Conservation (phyloP, 306 rosid genomes). For the Pyrus betulifolia region DNA sequence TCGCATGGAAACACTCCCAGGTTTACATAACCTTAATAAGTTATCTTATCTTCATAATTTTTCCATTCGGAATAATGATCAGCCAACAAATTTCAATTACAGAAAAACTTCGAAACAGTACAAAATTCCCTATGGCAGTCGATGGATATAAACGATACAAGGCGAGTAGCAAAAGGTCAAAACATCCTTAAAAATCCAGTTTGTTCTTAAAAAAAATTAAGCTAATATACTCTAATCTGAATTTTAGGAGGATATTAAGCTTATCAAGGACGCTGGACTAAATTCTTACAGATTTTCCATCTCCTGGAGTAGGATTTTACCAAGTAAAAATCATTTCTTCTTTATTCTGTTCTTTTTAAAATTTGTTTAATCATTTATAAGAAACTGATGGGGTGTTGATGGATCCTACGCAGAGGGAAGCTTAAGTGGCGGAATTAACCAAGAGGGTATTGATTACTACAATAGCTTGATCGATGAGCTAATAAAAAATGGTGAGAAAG, state of each 20-base stretch:
- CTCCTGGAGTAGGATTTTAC: conserved; percentile 36
- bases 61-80: not conserved
- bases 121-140: not conserved
- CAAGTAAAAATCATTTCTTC: conserved; percentile 9
- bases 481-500: conserved; percentile 3
- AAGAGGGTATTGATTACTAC: conserved; percentile 19
- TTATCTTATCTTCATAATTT: not conserved
- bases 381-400: not conserved
- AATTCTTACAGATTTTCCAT: conserved; percentile 30
- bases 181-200: not conserved
- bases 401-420: conserved; percentile 15
- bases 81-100: not conserved
- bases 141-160: conserved; percentile 14
- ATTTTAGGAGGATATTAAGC: conserved; percentile 25
- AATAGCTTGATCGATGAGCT: conserved; percentile 19
- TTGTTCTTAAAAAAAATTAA: too few species aligned
- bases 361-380: not conserved
- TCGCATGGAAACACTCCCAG: conserved; percentile 6
- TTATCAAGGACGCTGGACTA: conserved; percentile 19
- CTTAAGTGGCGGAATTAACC: conserved; percentile 20
- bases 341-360: not conserved
- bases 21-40: not conserved
- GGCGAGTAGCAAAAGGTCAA: not conserved
- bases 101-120: not conserved
- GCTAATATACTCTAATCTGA: too few species aligned